Percentiles rank a stretch among this genome's conserved stretches.
These are phyloP conservation scores for Gossypium laxum DNA, from an alignment of 441 rosid species.

Conservation along the genomic window DNA sequence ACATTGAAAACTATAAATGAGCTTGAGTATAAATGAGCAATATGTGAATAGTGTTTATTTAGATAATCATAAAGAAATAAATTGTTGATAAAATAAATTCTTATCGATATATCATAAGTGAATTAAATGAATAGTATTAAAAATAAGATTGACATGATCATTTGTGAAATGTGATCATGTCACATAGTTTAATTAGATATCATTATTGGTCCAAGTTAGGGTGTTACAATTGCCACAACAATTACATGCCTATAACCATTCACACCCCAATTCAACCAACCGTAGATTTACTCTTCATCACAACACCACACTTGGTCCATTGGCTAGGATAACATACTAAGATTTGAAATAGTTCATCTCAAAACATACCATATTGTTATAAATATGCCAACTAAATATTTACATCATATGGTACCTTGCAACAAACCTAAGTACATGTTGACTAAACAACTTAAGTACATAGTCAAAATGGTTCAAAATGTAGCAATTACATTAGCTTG, in stretches of 20 bases:
- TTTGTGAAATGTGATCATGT: not conserved
- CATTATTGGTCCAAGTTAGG: not conserved
- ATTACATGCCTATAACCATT: not conserved
- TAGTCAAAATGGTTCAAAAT: not conserved
- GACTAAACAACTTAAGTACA: not conserved
- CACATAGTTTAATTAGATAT: not conserved
- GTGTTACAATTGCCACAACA: not conserved
- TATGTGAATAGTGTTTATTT: not conserved
- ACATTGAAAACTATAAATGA: not conserved
- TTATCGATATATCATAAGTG: not conserved
- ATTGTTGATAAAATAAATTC: not conserved
- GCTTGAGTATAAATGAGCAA: not conserved
- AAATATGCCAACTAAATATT: not conserved
- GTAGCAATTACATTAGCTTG: not conserved
- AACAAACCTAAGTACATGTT: not conserved
- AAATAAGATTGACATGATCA: not conserved
- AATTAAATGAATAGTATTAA: not conserved
- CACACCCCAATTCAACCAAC: not conserved
- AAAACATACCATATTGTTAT: not conserved
- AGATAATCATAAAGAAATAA: not conserved
- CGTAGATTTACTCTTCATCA: not conserved
- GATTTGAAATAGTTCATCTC: not conserved
- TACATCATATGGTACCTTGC: not conserved
- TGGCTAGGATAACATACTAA: not conserved
- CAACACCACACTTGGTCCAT: not conserved